Base-by-base conservation (phyloP, 139 green algal genomes). In the Spirogloea muscicola region DNA sequence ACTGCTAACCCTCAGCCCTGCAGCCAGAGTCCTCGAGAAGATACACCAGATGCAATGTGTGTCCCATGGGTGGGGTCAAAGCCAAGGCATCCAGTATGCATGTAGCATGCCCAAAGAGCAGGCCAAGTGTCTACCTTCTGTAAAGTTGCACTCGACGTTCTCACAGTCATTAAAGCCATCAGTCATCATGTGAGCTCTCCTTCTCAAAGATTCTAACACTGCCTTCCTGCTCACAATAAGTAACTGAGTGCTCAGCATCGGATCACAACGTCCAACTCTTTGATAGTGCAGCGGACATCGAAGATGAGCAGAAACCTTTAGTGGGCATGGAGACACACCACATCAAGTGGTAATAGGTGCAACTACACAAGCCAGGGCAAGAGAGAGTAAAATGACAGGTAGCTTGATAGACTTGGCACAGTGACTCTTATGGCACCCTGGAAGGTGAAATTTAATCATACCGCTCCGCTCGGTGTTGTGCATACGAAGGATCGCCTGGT, bases 61-160 rank as follows among this genome's bases (percentile, higher is more conserved):
- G n/a, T n/a, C n/a, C n/a, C n/a, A n/a, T n/a, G n/a, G n/a, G n/a
- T n/a, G n/a, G n/a, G n/a, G n/a, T n/a, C n/a, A n/a, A n/a, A n/a
- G n/a, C n/a, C n/a, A n/a, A n/a, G n/a, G n/a, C n/a, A n/a, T n/a
- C n/a, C n/a, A n/a, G n/a, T n/a, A n/a, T n/a, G n/a, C n/a, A n/a
- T n/a, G n/a, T n/a, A n/a, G n/a, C n/a, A n/a, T n/a, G n/a, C n/a
- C n/a, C n/a, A n/a, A n/a, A n/a, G n/a, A n/a, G n/a, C n/a, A n/a
- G n/a, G n/a, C n/a, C n/a, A n/a, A n/a, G n/a, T n/a, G n/a, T n/a
- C n/a, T n/a, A 93, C 69, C 86, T 95, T 87, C 92, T 0, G 89
- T 93, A 74, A 91, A 89, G 69, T 91, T 91, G 82, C 93, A 97
- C 40, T 49, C 88, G 9, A 97, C 87, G 3, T 95, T 95, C 79